Percentiles rank a stretch among this genome's conserved stretches.
These are phyloP conservation scores for Metschnikowia arizonensis DNA, from an alignment of 805 yeast species.

Conservation along the genomic window DNA sequence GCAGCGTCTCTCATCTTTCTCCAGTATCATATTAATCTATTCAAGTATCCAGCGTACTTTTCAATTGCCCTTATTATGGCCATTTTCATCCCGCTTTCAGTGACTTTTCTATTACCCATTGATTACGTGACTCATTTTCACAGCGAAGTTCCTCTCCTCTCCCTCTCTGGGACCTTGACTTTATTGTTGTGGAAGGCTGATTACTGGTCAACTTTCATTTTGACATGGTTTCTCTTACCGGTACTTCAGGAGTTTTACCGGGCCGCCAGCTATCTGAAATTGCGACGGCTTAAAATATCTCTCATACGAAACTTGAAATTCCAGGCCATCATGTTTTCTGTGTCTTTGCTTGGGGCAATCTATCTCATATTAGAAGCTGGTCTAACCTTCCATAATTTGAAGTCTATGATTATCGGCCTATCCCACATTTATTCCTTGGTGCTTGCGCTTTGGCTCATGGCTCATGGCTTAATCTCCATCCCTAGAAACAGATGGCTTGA, in stretches of 20 bases:
- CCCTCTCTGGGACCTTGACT: slow-evolving; percentile 20
- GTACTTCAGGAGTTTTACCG: slow-evolving; percentile 67
- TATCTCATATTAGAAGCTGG: slow-evolving; percentile 58
- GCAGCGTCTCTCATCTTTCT: slow-evolving; percentile 30
- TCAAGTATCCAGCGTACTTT: slow-evolving; percentile 38
- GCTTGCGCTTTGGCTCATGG: slow-evolving; percentile 77
- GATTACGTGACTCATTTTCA: slow-evolving; percentile 58
- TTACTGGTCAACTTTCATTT: slow-evolving; percentile 75
- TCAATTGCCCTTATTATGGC: slow-evolving; percentile 51
- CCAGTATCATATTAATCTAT: slow-evolving; percentile 33
- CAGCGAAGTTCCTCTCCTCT: slow-evolving; percentile 38
- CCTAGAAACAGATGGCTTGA: slow-evolving; percentile 50
- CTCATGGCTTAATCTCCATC: slow-evolving; percentile 69
- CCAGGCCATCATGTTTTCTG: slow-evolving; percentile 52
- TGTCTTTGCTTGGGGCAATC: slow-evolving; percentile 51
- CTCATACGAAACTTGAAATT: slow-evolving; percentile 52
- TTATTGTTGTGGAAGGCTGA: slow-evolving; percentile 66
- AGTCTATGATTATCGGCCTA: slow-evolving; percentile 65
- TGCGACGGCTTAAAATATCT: slow-evolving; percentile 52
- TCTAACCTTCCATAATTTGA: slow-evolving; percentile 51
- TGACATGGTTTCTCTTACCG: slow-evolving; percentile 77
- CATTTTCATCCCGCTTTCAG: slow-evolving; percentile 70
- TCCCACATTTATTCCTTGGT: slow-evolving; percentile 74
- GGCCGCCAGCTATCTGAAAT: slow-evolving; percentile 58
- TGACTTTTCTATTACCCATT: slow-evolving; percentile 67